Evolutionary conservation across 257 asterid genomes (phyloP).

Genomic region (Gentiana dahurica): DNA sequence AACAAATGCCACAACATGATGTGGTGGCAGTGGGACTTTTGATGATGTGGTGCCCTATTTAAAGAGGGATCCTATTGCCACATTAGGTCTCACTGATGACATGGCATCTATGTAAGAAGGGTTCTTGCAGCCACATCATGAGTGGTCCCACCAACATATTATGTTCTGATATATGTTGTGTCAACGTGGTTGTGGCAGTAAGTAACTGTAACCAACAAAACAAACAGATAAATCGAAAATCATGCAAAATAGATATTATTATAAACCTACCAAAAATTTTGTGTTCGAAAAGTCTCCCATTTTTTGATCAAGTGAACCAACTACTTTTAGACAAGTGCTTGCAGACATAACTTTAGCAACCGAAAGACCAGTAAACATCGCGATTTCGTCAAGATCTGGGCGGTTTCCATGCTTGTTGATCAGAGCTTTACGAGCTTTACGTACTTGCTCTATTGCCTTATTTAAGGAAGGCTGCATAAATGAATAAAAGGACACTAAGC

Average conservation of each 20-base stretch:
- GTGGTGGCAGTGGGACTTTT: too few species aligned
- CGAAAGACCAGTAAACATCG: conserved; percentile 63
- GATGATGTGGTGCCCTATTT: too few species aligned
- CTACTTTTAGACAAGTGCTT: conserved; percentile 63
- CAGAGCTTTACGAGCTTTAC: conserved; percentile 60
- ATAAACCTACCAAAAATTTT: conserved; percentile 38
- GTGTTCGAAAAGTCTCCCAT: conserved; percentile 35
- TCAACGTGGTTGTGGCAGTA: too few species aligned
- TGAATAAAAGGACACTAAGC: conserved; percentile 9
- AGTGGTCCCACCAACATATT: too few species aligned
- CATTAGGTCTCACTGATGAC: too few species aligned
- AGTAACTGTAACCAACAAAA: too few species aligned
- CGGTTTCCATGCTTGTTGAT: conserved; percentile 43
- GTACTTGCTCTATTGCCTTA: conserved; percentile 58
- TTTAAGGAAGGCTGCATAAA: conserved; percentile 46
- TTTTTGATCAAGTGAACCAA: conserved; percentile 76
- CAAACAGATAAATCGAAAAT: too few species aligned
- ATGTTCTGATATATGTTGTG: too few species aligned
- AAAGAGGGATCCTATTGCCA: too few species aligned
- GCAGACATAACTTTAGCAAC: conserved; percentile 48
- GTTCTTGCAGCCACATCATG: too few species aligned
- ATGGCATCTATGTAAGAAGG: too few species aligned
- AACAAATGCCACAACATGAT: too few species aligned
- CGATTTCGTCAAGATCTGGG: conserved; percentile 53
- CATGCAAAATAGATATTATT: background rate